phyloP scores from a whole-genome alignment of 495 filamentous ascomycete species.

The Trypethelium eluteriae region DNA sequence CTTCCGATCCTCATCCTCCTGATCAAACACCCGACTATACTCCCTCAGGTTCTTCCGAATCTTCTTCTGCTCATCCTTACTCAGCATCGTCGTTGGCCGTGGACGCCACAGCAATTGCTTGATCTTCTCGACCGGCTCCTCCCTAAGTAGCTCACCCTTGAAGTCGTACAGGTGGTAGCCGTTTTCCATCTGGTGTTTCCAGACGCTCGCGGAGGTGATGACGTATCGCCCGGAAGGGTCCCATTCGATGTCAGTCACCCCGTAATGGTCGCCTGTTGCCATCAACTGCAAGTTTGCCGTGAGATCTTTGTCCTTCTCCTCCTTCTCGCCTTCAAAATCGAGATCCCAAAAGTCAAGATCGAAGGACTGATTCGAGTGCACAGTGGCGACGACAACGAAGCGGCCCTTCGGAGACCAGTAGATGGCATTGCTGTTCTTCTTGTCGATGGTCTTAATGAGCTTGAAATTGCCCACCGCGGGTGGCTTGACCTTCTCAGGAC shows the following conservation, averaged over 20 bases:
- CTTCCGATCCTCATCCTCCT: constrained; percentile 85
- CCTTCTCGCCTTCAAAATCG: constrained; percentile 95
- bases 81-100: constrained; percentile 76
- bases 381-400: constrained; percentile 86
- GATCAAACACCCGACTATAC: constrained; percentile 89
- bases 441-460: constrained; percentile 84
- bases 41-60: constrained; percentile 98
- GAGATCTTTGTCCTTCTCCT: constrained; percentile 83
- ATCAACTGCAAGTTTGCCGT: constrained; percentile 90
- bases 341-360: constrained; percentile 97
- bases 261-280: constrained; percentile 89
- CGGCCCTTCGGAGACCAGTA: constrained; percentile 98
- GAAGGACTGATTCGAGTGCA: constrained; percentile 82
- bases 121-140: constrained; percentile 92
- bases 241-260: constrained; percentile 96
- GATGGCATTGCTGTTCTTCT: constrained; percentile 98
- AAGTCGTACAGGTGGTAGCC: constrained; percentile 98
- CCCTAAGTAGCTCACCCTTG: constrained; percentile 77
- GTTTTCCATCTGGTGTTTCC: constrained; percentile 99
- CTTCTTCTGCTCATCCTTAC: constrained; percentile 90
- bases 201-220: constrained; percentile 80
- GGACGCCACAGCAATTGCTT: constrained; percentile 95
- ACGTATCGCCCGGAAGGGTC: constrained; percentile 93
- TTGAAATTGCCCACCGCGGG: constrained; percentile 80
- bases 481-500: constrained; percentile 83